Evolutionary conservation across 352 stramenopile species (phyloP).

Genomic region (Phytophthora chlamydospora): DNA sequence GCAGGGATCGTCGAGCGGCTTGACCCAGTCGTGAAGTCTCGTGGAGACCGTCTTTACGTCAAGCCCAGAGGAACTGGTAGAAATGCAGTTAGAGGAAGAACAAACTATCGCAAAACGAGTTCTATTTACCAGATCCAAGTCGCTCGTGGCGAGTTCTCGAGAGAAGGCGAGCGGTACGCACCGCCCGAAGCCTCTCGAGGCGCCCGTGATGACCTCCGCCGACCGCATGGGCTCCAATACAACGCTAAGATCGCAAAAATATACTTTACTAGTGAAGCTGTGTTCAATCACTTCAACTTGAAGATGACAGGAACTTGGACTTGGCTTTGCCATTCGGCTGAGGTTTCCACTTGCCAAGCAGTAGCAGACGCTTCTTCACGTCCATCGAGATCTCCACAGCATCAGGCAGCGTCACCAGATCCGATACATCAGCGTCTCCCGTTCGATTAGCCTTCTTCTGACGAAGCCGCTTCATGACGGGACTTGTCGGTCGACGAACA

Average conservation of each 20-base stretch:
- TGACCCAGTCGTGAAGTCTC: constrained; percentile 51
- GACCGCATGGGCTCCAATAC: constrained; percentile 27
- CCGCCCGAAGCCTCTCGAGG: constrained; percentile 79
- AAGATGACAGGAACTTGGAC: constrained; percentile 6
- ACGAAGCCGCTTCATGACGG: constrained; percentile 58
- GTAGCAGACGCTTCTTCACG: constrained; percentile 63
- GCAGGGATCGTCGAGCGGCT: constrained; percentile 25
- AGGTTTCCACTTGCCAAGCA: constrained; percentile 55
- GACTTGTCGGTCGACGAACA: constrained; percentile 50
- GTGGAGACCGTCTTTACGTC: constrained; percentile 48
- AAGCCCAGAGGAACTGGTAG: constrained; percentile 55
- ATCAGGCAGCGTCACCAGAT: constrained; percentile 37
- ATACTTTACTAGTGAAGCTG: constrained; percentile 20
- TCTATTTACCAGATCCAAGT: constrained; percentile 55
- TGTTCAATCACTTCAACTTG: constrained; percentile 26
- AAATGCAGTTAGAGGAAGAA: background rate
- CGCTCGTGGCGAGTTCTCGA: constrained; percentile 29
- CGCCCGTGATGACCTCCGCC: constrained; percentile 74
- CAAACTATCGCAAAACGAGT: background rate
- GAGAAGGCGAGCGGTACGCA: constrained; percentile 73
- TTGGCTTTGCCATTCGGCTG: constrained; percentile 6
- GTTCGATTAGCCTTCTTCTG: constrained; percentile 30
- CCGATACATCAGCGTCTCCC: background rate
- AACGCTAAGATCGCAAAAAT: constrained; percentile 7
- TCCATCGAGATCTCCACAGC: constrained; percentile 55